A percentile compares a stretch with the other conserved stretches of the same genome.
These are phyloP conservation scores for Arabidopsis thaliana DNA, from an alignment of 345 rosid species.

Conservation along the genomic window DNA sequence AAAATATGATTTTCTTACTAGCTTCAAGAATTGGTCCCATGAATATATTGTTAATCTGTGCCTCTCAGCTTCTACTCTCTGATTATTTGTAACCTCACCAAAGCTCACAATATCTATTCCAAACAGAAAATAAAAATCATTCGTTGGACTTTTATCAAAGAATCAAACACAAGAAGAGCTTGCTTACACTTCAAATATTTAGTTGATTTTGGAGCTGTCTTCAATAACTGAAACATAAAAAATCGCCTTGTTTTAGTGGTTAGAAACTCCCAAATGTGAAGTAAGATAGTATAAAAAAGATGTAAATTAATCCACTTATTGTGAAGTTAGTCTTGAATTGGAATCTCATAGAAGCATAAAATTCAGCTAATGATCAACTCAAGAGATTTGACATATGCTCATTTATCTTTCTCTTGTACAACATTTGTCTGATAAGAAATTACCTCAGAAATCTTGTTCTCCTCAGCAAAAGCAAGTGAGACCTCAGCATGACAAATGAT, in stretches of 20 bases:
- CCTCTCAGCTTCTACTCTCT: slow-evolving; percentile 67
- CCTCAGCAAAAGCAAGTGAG: slow-evolving; percentile 87
- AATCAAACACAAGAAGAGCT: not conserved
- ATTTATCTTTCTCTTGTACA: not conserved
- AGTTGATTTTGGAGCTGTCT: slow-evolving; percentile 76
- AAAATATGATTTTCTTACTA: slow-evolving; percentile 50
- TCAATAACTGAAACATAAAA: slow-evolving; percentile 64
- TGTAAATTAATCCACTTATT: not conserved
- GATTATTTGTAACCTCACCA: slow-evolving; percentile 71
- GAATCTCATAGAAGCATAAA: not conserved
- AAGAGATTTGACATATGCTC: not conserved
- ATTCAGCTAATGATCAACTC: not conserved
- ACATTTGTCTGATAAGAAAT: not conserved
- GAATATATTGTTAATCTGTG: slow-evolving; percentile 65
- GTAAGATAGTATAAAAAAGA: not conserved
- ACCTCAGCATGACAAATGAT: slow-evolving; percentile 89
- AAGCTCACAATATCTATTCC: slow-evolving; percentile 92
- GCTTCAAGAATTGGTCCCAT: slow-evolving; percentile 84
- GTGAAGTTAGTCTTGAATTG: not conserved
- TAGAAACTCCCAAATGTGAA: not conserved
- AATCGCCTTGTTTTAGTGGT: not conserved
- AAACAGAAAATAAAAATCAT: slow-evolving; percentile 24
- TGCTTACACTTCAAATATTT: slow-evolving; percentile 76
- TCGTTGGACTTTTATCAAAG: slow-evolving; percentile 3
- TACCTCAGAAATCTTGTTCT: slow-evolving; percentile 91